phyloP scores from a whole-genome alignment of 163 green algal genomes.

The Scenedesmus sp. region DNA sequence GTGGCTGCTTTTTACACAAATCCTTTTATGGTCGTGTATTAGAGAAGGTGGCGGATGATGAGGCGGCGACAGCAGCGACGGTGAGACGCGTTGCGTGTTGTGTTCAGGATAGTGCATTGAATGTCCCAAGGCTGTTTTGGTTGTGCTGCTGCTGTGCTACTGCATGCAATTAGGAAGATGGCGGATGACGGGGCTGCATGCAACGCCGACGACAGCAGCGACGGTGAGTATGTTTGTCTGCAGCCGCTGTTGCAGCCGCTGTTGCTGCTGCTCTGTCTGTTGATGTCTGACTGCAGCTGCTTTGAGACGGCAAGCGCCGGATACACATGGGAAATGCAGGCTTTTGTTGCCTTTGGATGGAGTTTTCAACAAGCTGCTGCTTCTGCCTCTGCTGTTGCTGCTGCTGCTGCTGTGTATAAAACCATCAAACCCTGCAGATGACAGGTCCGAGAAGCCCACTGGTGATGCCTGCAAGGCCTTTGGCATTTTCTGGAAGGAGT shows the following conservation, averaged over 20 bases:
- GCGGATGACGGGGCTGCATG: conserved; percentile 84
- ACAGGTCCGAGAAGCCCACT: conserved; percentile 39
- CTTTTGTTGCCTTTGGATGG: conserved; percentile 94
- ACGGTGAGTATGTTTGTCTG: no score
- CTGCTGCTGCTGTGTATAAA: conserved; percentile 67
- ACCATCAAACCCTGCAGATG: no score
- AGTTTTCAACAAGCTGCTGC: conserved; percentile 96
- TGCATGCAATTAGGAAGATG: conserved; percentile 94
- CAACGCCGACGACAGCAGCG: conserved; percentile 40
- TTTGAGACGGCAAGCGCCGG: no score
- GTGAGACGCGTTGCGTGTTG: no score
- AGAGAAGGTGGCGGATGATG: conserved; percentile 89
- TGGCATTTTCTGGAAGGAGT: conserved; percentile 92
- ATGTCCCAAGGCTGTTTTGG: no score
- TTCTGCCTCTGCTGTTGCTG: conserved; percentile 71
- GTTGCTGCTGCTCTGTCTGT: no score
- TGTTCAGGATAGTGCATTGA: background rate
- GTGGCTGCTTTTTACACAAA: no score
- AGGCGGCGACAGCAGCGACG: conserved; percentile 64
- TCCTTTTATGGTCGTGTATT: no score
- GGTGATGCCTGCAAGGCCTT: conserved; percentile 82
- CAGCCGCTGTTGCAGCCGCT: no score
- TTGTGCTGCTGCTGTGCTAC: no score
- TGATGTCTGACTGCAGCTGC: no score
- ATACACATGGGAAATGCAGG: conserved; percentile 43